phyloP scores from a whole-genome alignment of 225 moss, liverwort and hornwort species.

The Marchantia polymorpha region DNA sequence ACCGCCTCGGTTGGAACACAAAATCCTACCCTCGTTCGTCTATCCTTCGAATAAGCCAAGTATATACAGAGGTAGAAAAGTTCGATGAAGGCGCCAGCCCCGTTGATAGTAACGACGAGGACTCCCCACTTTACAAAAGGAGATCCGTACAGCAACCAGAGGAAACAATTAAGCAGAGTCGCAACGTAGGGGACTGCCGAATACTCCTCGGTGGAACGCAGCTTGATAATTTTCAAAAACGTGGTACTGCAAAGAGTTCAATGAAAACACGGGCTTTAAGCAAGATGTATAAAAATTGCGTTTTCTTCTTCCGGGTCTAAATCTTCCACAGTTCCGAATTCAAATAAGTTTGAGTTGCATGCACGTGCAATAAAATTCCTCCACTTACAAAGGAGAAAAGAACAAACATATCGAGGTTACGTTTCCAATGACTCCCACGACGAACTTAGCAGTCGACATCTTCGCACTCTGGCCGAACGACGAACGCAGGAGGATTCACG shows the following conservation, averaged over 20 bases:
- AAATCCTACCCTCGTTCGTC: not conserved
- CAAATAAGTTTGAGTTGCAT: no score
- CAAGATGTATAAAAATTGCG: no score
- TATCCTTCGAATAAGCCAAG: not conserved
- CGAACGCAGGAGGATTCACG: no score
- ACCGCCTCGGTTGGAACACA: no score
- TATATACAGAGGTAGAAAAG: slow-evolving; percentile 10
- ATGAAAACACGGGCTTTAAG: not conserved
- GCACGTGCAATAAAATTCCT: not conserved
- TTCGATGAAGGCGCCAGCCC: slow-evolving; percentile 25
- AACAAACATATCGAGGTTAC: not conserved
- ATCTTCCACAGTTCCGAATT: no score
- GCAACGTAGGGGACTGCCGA: slow-evolving; percentile 23
- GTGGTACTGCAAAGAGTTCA: slow-evolving; percentile 23
- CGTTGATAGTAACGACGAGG: slow-evolving; percentile 30
- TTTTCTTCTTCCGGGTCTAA: not conserved
- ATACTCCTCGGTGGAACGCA: slow-evolving; percentile 24
- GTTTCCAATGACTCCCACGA: slow-evolving; percentile 1
- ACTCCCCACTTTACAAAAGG: slow-evolving; percentile 20
- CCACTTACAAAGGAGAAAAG: not conserved
- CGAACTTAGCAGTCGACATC: not conserved
- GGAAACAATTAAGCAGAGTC: slow-evolving; percentile 20
- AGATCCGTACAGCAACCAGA: slow-evolving; percentile 36
- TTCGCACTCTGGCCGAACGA: not conserved
- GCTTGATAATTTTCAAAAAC: slow-evolving; percentile 21